phyloP scores from a whole-genome alignment of 495 filamentous ascomycete genomes.

The Aspergillus sclerotioniger region DNA sequence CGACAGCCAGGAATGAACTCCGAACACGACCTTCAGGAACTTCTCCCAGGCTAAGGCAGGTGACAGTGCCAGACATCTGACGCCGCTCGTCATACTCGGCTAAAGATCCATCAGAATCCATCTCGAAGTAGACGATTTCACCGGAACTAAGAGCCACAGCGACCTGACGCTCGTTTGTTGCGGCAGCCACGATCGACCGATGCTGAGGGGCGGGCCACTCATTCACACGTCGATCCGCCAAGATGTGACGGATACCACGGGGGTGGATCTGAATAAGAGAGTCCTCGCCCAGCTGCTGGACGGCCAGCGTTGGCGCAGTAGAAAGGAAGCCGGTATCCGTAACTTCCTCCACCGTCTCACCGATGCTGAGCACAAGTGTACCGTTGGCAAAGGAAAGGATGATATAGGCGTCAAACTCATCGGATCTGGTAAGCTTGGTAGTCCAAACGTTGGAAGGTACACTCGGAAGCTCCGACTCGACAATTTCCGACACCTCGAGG shows the following conservation, averaged over 20 bases:
- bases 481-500: conserved; percentile 88
- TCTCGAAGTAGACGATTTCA: conserved; percentile 97
- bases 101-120: conserved; percentile 85
- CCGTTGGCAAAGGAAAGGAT: conserved; percentile 66
- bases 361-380: conserved; percentile 87
- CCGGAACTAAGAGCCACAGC: conserved; percentile 90
- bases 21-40: conserved; percentile 85
- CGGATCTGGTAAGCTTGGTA: conserved; percentile 76
- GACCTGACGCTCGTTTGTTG: conserved; percentile 90
- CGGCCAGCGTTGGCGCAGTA: conserved; percentile 80
- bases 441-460: conserved; percentile 92
- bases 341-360: conserved; percentile 94
- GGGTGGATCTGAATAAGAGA: conserved; percentile 93
- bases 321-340: conserved; percentile 88
- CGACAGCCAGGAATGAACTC: conserved; percentile 89
- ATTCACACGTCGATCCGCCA: conserved; percentile 75
- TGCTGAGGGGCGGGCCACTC: conserved; percentile 94
- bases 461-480: conserved; percentile 83
- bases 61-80: conserved; percentile 94
- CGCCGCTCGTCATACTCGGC: conserved; percentile 95
- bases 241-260: conserved; percentile 87
- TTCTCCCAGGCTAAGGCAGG: conserved; percentile 86
- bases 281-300: conserved; percentile 92
- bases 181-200: conserved; percentile 91
- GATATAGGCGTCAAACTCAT: conserved; percentile 83